These are phyloP conservation scores for Sporothrix pseudoabietina DNA, from an alignment of 2,329 filamentous ascomycete genomes.

Conservation along the genomic window DNA sequence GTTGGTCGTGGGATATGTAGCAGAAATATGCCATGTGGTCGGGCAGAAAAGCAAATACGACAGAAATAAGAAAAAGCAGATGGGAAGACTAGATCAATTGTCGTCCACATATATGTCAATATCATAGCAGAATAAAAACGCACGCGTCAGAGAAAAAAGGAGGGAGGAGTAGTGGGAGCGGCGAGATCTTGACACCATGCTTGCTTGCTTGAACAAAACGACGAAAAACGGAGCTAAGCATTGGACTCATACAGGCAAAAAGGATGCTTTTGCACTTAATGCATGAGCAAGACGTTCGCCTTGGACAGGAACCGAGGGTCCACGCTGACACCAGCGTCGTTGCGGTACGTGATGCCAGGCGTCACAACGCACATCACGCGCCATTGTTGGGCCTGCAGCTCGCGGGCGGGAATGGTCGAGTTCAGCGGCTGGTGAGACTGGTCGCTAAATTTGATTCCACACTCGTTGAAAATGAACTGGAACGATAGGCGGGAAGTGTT, in stretches of 20 bases:
- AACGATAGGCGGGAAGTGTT: conserved; percentile 46
- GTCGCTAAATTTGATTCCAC: conserved; percentile 52
- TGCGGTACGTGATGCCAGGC: conserved; percentile 57
- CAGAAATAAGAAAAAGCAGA: background rate
- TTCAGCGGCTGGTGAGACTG: conserved; percentile 53
- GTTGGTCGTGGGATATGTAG: background rate
- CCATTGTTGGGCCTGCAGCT: conserved; percentile 54
- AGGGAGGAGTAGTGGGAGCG: background rate
- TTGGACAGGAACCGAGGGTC: conserved; percentile 49
- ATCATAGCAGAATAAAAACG: background rate
- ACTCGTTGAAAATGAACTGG: conserved; percentile 50
- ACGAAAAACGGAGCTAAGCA: background rate
- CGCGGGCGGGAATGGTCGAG: conserved; percentile 45
- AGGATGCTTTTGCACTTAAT: conserved; percentile 13
- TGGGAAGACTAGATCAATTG: background rate
- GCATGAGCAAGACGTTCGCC: conserved; percentile 54
- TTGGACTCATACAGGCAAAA: background rate
- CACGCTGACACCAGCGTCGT: conserved; percentile 52
- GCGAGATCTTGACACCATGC: background rate
- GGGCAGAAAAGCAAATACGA: background rate
- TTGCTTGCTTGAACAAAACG: background rate
- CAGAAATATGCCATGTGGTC: background rate
- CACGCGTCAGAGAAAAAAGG: background rate
- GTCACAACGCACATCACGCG: conserved; percentile 58
- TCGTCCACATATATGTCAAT: background rate